These are phyloP conservation scores for Auricularia heimuer DNA, from an alignment of 768 basidiomycete species.

Conservation along the genomic window DNA sequence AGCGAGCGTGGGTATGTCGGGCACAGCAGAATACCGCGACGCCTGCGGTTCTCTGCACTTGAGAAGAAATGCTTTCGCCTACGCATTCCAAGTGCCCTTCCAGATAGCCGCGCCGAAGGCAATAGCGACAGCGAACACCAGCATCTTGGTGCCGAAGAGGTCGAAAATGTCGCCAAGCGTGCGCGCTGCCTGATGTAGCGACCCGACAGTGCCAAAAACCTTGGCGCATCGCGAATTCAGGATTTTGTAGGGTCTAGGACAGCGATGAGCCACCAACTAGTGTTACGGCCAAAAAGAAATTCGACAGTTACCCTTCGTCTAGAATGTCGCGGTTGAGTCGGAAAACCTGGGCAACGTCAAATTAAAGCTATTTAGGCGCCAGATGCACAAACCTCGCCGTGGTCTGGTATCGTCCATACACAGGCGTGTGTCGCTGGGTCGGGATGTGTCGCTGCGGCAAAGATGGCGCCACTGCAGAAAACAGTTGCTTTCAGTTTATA, in stretches of 20 bases:
- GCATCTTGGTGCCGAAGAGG: not conserved
- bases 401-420: slow-evolving; percentile 38
- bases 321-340: slow-evolving; percentile 29
- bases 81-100: slow-evolving; percentile 33
- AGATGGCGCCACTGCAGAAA: slow-evolving; percentile 34
- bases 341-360: slow-evolving; percentile 10
- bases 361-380: not conserved
- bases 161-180: not conserved
- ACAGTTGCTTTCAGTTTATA: not conserved
- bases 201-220: not conserved
- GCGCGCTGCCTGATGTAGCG: not conserved
- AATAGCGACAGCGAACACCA: not conserved
- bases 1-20: no score
- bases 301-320: slow-evolving; percentile 14
- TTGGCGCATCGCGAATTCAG: not conserved
- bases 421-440: slow-evolving; percentile 35
- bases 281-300: no score
- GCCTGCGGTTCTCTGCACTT: no score
- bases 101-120: not conserved
- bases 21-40: no score
- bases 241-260: not conserved
- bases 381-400: slow-evolving; percentile 31
- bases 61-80: not conserved
- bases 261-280: not conserved
- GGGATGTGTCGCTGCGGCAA: slow-evolving; percentile 40